Percentiles rank a stretch among this genome's conserved stretches.
These are phyloP conservation scores for Amanita muscaria DNA, from an alignment of 768 basidiomycete species.

Conservation along the genomic window DNA sequence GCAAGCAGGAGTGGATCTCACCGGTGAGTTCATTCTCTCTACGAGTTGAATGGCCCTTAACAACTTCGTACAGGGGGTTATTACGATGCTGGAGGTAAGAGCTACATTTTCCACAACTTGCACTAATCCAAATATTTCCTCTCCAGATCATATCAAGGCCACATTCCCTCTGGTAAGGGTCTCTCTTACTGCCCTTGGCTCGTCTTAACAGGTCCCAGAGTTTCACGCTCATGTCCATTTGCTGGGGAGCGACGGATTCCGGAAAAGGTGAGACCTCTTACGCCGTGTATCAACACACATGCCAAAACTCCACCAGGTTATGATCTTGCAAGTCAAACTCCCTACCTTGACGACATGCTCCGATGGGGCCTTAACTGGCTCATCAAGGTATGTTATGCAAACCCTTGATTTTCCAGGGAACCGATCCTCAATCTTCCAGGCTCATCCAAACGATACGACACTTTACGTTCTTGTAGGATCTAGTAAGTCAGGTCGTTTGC, in stretches of 20 bases:
- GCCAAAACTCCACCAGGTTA: constrained; percentile 42
- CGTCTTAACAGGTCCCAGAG: constrained; percentile 32
- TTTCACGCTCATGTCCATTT: constrained; percentile 77
- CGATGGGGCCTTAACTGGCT: constrained; percentile 92
- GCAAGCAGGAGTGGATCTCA: constrained; percentile 66
- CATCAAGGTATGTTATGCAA: constrained; percentile 58
- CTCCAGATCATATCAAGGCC: constrained; percentile 76
- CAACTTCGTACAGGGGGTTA: constrained; percentile 46
- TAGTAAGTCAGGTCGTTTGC: constrained; percentile 30
- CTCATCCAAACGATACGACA: constrained; percentile 64
- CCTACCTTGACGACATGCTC: constrained; percentile 85
- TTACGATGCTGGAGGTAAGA: constrained; percentile 84
- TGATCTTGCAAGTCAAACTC: constrained; percentile 77
- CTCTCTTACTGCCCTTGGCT: neutral
- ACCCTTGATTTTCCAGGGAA: neutral
- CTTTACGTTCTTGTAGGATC: constrained; percentile 74
- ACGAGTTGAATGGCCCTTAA: neutral
- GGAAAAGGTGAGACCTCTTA: constrained; percentile 48
- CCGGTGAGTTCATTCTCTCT: constrained; percentile 30
- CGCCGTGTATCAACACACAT: constrained; percentile 1
- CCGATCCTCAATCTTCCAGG: constrained; percentile 35
- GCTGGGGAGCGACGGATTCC: constrained; percentile 85
- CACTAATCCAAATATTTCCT: constrained; percentile 5
- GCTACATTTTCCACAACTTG: neutral
- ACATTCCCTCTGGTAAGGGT: constrained; percentile 69